Evolutionary conservation across 2,329 filamentous ascomycete species (phyloP), one percentile per base, ranked within the genome.

Genomic region (Tolypocladium amazonense): DNA sequence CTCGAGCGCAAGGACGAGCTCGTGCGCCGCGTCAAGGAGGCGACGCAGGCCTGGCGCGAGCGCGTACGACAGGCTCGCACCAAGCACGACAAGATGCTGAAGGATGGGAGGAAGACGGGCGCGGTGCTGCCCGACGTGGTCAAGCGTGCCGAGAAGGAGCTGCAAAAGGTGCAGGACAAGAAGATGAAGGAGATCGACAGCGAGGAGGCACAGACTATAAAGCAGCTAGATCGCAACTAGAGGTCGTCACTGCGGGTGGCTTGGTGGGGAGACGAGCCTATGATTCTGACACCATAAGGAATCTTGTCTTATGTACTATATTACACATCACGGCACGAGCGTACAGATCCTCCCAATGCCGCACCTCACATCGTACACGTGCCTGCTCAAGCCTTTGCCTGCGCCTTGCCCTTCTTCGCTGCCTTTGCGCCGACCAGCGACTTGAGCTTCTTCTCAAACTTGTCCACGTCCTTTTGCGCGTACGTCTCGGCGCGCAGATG

Each of bases 141-240:
- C 62, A 74, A 74, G 64, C 75, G 77, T 67, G 74, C 82, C 6
- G 76, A 79, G 45, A 77, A 70, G 59, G 74, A 77, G 67, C 63
- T 78, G 67, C 77, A 80, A 66, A 78, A 79, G 71, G 62, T 77
- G 60, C 79, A 81, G 73, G 78, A 81, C 60, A 81, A 81, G 72
- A 75, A 78, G 70, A 77, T 83, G 73, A 75, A 76, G 68, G 75
- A 73, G 59, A 76, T 85, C 55, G 77, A 82, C 54, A 66, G 66
- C 14, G 74, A 73, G 47, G 81, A 85, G 74, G 79, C 80, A 67
- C 75, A 77, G 67, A 71, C 75, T 3, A 63, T 81, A 33, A 75
- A 75, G 65, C 70, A 76, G 68, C 66, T 79, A 20, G 72, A 70
- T 64, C 69, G 69, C 61, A 61, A 61, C 25, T 65, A 59, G 30